Evolutionary conservation across 106 monocot genomes (phyloP).

Genomic region (Acorus calamus): DNA sequence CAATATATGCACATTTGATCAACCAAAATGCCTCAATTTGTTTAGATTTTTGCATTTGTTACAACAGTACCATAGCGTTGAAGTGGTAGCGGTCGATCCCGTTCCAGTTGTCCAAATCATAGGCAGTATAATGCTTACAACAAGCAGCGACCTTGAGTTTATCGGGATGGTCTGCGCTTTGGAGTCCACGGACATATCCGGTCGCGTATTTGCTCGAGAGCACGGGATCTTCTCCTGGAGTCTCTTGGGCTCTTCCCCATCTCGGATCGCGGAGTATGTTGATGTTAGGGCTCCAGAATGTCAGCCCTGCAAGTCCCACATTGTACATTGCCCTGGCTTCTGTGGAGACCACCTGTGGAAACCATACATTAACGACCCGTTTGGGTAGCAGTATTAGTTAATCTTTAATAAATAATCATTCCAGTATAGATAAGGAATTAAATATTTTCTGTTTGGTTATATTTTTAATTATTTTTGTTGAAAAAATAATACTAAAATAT

Average conservation of each 20-base stretch:
- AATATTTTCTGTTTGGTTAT: too few relatives aligned
- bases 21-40: conserved; percentile 5
- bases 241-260: conserved; percentile 99
- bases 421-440: too few relatives aligned
- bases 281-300: conserved; percentile 94
- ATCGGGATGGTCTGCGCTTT: conserved; percentile 34
- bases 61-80: conserved; percentile 59
- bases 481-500: too few relatives aligned
- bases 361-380: too few relatives aligned
- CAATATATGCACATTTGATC: neutral
- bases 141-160: conserved; percentile 87
- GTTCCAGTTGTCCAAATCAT: conserved; percentile 95
- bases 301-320: conserved; percentile 79
- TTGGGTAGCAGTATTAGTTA: too few relatives aligned
- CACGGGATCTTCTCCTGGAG: conserved; percentile 85
- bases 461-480: too few relatives aligned
- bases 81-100: conserved; percentile 78
- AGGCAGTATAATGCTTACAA: conserved; percentile 98
- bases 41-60: neutral
- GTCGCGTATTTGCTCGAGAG: conserved; percentile 60
- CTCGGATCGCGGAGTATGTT: conserved; percentile 88
- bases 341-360: conserved; percentile 63
- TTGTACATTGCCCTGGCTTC: conserved; percentile 96
- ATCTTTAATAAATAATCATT: too few relatives aligned
- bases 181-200: conserved; percentile 68